Conservation (phyloP, 768 basidiomycete species). For the Rhodotorula graminis region DNA sequence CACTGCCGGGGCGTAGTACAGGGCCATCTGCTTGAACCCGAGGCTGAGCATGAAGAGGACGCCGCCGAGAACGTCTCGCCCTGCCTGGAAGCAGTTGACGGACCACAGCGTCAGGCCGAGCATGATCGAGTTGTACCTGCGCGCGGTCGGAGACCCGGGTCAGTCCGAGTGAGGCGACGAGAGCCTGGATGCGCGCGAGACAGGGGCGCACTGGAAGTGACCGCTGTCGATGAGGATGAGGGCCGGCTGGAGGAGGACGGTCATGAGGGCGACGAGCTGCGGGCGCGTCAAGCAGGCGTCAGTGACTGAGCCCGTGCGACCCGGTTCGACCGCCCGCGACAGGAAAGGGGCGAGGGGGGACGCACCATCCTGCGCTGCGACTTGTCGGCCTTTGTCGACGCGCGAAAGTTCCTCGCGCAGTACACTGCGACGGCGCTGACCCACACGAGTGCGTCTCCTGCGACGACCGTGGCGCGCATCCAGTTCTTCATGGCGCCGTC, state of each 20-base stretch:
- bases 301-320: no score
- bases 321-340: background rate
- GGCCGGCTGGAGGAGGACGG: conserved; percentile 74
- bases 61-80: conserved; percentile 69
- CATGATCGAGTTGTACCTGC: conserved; percentile 83
- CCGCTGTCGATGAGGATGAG: conserved; percentile 82
- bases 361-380: conserved; percentile 62
- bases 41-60: conserved; percentile 76
- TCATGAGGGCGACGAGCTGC: conserved; percentile 55
- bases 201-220: conserved; percentile 64
- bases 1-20: conserved; percentile 87
- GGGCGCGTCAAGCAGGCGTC: no score
- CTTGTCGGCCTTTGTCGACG: conserved; percentile 3
- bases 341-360: background rate
- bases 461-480: conserved; percentile 73
- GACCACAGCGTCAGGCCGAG: conserved; percentile 60
- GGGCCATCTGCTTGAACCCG: conserved; percentile 91
- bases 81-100: conserved; percentile 64
- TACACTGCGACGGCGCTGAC: conserved; percentile 68
- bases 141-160: no score
- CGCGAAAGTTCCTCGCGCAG: conserved; percentile 45
- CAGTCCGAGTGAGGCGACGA: background rate
- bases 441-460: conserved; percentile 66
- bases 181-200: background rate
- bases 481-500: conserved; percentile 50